Base-by-base conservation (phyloP, 371 early-diverging fungal genomes). In the Mortierella sp. region DNA sequence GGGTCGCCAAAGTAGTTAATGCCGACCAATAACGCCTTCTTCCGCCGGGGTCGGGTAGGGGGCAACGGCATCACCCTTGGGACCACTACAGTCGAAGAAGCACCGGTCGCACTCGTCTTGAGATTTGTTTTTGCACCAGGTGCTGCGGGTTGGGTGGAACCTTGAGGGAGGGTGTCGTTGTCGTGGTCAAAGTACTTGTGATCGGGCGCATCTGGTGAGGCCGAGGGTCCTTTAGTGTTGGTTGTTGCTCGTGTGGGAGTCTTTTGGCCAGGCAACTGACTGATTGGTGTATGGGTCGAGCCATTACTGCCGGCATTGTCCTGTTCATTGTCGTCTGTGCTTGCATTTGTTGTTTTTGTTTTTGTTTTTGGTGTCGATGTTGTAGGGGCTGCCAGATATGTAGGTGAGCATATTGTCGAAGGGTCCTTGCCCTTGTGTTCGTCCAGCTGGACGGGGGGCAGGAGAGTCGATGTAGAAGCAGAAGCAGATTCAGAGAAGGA, bases 11-110 rank as follows among this genome's bases (percentile, higher is more conserved):
- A 90, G 84, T 98, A 98, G 84, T 98, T 98, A 87, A 98, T 97
- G 54, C 98, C 98, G 63, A 98, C 94, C 65, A 98, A 88, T 72
- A 98, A 88, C 2, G 97, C 98, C 74, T 94, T 93, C 87, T 95
- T 96, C 76, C 93, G 89, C 48, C 94, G 92, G 28, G 88, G 82
- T 3, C 87, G 80, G n/a, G 76, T 76, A 0, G 81, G 79, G 0
- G 82, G 58, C 14, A 28, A 16, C 1, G 73, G 74, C 11, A 74
- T 63, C 11, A 76, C 38, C 21, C 70, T 65, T 52, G 84, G 81
- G 26, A 84, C 52, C 57, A 80, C 55, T 3, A 54, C 55, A 3
- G 19, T 55, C 34, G 76, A 54, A 0, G 79, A 54, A 63, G 26
- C 68, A 47, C 26, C 31, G 38, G 28, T 21, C 31, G 42, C 55